Percentiles rank a stretch among this genome's conserved stretches.
Evolutionary conservation across 805 yeast genomes (phyloP).

Genomic region (Candida easanensis): DNA sequence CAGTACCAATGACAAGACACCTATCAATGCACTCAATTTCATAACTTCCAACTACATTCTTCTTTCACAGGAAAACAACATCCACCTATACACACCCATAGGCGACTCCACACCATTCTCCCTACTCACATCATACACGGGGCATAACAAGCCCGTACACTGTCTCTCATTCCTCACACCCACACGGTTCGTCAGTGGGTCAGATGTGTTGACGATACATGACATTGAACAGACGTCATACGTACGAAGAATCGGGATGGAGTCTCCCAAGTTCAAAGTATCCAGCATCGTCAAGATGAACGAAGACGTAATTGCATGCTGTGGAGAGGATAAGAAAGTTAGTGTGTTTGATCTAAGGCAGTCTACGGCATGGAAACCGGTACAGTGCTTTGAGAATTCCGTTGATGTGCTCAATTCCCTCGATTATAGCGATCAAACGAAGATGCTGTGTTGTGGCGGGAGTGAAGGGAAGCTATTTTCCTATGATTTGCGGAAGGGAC

Average conservation of each 20-base stretch:
- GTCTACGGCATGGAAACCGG: conserved; percentile 26
- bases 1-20: not conserved
- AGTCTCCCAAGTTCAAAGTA: conserved; percentile 10
- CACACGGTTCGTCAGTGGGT: conserved; percentile 14
- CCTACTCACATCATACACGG: conserved; percentile 7
- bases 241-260: conserved; percentile 11
- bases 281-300: conserved; percentile 12
- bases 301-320: conserved; percentile 17
- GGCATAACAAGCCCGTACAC: conserved; percentile 12
- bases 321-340: conserved; percentile 21
- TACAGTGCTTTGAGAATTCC: conserved; percentile 33
- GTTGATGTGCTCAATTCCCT: conserved; percentile 28
- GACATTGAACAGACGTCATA: conserved; percentile 11
- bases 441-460: conserved; percentile 17
- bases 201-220: conserved; percentile 16
- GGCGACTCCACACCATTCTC: not conserved
- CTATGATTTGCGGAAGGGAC: conserved; percentile 23
- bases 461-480: conserved; percentile 23
- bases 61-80: conserved; percentile 8
- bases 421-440: conserved; percentile 3
- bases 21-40: conserved; percentile 4
- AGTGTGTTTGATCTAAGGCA: conserved; percentile 16
- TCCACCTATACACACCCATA: conserved; percentile 9
- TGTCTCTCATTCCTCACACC: conserved; percentile 6
- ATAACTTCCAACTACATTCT: conserved; percentile 5